phyloP scores from a whole-genome alignment of 2,329 filamentous ascomycete genomes.

The Penicillium hordei region DNA sequence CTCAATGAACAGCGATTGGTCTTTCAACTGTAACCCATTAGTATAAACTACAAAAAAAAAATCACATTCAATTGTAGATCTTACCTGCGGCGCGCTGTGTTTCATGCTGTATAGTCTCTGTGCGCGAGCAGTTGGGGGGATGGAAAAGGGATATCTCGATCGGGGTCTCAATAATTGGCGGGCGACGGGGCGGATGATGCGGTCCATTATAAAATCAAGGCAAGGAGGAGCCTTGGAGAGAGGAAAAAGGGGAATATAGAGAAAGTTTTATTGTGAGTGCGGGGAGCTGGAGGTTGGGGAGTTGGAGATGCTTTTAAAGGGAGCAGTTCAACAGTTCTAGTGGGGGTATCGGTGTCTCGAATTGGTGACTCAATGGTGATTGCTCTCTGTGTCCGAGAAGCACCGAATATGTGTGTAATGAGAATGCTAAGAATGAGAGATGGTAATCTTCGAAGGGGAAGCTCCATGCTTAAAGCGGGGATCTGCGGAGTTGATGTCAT shows the following conservation, averaged over 20 bases:
- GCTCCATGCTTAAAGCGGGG: constrained; percentile 20
- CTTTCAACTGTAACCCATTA: constrained; percentile 61
- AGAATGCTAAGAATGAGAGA: background rate
- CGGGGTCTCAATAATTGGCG: constrained; percentile 38
- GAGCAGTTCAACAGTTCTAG: background rate
- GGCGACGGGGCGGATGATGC: constrained; percentile 36
- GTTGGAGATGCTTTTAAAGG: constrained; percentile 20
- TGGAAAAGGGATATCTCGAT: constrained; percentile 37
- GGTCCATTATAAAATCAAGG: constrained; percentile 31
- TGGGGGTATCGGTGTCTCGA: background rate
- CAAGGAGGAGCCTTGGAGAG: background rate
- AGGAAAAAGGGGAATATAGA: constrained; percentile 11
- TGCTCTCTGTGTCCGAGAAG: constrained; percentile 26
- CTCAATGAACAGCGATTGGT: constrained; percentile 79
- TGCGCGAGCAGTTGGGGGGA: constrained; percentile 34
- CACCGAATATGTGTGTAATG: constrained; percentile 19
- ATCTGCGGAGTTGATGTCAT: constrained; percentile 18
- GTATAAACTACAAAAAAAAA: background rate
- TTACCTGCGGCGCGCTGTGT: constrained; percentile 43
- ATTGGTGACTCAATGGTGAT: constrained; percentile 19
- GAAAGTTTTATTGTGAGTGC: constrained; percentile 15
- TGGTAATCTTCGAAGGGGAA: constrained; percentile 17
- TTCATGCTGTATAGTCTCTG: constrained; percentile 45
- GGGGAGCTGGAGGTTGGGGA: constrained; percentile 12
- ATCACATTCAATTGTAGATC: constrained; percentile 4